Evolutionary conservation across 2,329 filamentous ascomycete genomes (phyloP).

Genomic region (Aspergillus tanneri): DNA sequence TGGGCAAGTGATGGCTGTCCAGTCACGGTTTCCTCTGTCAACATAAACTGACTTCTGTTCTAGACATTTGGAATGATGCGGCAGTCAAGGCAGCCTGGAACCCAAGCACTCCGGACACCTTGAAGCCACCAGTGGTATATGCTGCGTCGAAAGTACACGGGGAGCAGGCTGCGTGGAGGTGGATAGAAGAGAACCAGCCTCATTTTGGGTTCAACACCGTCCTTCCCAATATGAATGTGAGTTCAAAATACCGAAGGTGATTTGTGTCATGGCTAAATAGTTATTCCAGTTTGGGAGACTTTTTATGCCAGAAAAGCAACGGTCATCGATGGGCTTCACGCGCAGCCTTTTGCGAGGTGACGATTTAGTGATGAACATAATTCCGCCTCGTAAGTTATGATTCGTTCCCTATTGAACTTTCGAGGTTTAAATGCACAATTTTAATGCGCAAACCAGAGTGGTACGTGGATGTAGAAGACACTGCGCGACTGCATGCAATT

Average conservation of each 20-base stretch:
- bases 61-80: constrained; percentile 14
- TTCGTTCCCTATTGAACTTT: constrained; percentile 24
- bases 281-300: constrained; percentile 19
- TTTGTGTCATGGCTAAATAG: not conserved
- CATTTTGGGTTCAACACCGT: constrained; percentile 46
- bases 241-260: not conserved
- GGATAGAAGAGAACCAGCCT: constrained; percentile 45
- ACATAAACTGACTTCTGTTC: constrained; percentile 1
- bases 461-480: constrained; percentile 51
- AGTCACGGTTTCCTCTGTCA: not conserved
- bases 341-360: constrained; percentile 14
- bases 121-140: constrained; percentile 11
- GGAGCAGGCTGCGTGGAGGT: constrained; percentile 51
- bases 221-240: constrained; percentile 35
- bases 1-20: constrained; percentile 16
- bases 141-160: constrained; percentile 49
- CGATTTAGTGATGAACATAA: constrained; percentile 38
- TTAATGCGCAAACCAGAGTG: constrained; percentile 37
- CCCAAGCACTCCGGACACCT: not conserved
- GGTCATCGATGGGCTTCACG: constrained; percentile 42
- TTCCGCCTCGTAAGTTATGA: not conserved
- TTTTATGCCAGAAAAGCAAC: constrained; percentile 35
- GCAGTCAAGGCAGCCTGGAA: constrained; percentile 10
- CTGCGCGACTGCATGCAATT: constrained; percentile 54
- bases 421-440: constrained; percentile 44